These are phyloP conservation scores for Linnemannia elongata DNA, from an alignment of 192 early-diverging fungal genomes.

Conservation along the genomic window DNA sequence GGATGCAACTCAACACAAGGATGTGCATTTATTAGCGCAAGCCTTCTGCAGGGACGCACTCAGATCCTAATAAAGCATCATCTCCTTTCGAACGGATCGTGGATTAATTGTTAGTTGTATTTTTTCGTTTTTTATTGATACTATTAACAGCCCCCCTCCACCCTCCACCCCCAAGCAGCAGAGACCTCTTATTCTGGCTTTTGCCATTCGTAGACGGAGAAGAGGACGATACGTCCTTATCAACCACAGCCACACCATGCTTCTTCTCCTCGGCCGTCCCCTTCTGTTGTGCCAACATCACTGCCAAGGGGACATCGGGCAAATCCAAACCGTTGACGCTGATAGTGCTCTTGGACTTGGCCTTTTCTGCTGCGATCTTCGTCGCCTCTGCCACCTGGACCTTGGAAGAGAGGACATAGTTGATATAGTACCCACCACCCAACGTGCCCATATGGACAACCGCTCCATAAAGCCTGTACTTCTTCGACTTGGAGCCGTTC, in stretches of 20 bases:
- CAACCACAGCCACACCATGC: neutral
- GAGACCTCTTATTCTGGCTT: neutral
- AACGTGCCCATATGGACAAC: constrained; percentile 63
- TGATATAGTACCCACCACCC: constrained; percentile 59
- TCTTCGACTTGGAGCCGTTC: constrained; percentile 11
- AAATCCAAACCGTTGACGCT: neutral
- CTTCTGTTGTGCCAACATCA: neutral
- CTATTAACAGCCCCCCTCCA: neutral
- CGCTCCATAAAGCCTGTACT: constrained; percentile 61
- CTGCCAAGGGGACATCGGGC: constrained; percentile 5
- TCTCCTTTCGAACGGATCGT: too few relatives aligned
- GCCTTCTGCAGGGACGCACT: too few relatives aligned
- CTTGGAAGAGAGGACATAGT: constrained; percentile 55
- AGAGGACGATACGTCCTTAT: neutral
- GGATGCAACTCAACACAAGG: too few relatives aligned
- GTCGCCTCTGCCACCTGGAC: neutral
- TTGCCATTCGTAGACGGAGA: neutral
- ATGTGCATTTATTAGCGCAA: too few relatives aligned
- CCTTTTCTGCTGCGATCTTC: constrained; percentile 9
- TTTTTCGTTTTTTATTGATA: too few relatives aligned
- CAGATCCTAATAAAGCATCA: too few relatives aligned
- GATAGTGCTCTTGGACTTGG: neutral
- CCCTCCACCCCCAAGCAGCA: neutral
- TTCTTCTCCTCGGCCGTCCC: constrained; percentile 1
- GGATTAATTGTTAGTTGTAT: too few relatives aligned